Conservation (phyloP, 805 yeast genomes). For the Yarrowia sp. region DNA sequence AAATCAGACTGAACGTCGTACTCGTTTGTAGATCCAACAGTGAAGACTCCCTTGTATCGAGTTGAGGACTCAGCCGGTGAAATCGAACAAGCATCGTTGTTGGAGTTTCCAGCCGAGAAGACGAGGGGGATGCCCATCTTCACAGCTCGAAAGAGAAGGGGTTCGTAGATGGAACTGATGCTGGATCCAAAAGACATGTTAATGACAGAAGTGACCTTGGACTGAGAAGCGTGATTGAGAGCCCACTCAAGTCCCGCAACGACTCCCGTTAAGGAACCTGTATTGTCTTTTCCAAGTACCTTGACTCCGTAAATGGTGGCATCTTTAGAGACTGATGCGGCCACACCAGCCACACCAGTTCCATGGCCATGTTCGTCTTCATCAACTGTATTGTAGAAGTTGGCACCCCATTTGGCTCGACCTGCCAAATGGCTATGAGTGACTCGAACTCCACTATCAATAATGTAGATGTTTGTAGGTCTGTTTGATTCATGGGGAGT, state of each 20-base stretch:
- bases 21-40: neutral
- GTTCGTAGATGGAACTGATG: neutral
- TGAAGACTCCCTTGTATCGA: conserved; percentile 3
- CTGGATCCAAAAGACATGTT: conserved; percentile 14
- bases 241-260: conserved; percentile 53
- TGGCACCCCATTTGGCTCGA: conserved; percentile 86
- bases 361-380: conserved; percentile 95
- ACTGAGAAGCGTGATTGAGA: neutral
- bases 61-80: conserved; percentile 4
- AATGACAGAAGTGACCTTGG: neutral
- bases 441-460: conserved; percentile 86
- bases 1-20: neutral
- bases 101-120: conserved; percentile 1
- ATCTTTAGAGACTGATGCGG: conserved; percentile 54
- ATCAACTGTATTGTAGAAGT: conserved; percentile 73
- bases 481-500: conserved; percentile 77
- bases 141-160: neutral
- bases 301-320: conserved; percentile 79
- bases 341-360: conserved; percentile 96
- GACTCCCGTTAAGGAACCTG: conserved; percentile 84
- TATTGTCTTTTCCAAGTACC: conserved; percentile 81
- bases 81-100: neutral
- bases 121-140: neutral
- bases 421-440: conserved; percentile 80
- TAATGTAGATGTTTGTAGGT: conserved; percentile 84